phyloP scores from a whole-genome alignment of 2,329 filamentous ascomycete genomes.

The Aspergillus proliferans region DNA sequence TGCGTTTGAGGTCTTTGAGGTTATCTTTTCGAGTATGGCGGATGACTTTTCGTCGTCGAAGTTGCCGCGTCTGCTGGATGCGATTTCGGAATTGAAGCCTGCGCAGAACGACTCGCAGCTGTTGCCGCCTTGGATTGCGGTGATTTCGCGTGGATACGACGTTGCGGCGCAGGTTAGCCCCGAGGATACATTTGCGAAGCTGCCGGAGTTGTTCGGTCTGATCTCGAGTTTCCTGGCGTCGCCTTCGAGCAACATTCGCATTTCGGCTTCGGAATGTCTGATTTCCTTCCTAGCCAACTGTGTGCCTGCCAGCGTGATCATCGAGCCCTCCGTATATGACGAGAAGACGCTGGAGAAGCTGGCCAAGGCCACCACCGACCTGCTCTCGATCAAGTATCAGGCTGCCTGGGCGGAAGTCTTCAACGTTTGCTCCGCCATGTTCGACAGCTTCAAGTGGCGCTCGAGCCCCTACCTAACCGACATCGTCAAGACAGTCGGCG shows the following conservation, averaged over 20 bases:
- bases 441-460: conserved; percentile 79
- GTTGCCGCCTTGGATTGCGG: conserved; percentile 92
- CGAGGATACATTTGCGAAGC: conserved; percentile 83
- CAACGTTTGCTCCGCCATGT: conserved; percentile 77
- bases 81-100: conserved; percentile 85
- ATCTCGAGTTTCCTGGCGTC: conserved; percentile 78
- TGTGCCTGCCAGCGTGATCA: conserved; percentile 71
- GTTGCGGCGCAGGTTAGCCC: conserved; percentile 83
- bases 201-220: conserved; percentile 77
- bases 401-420: conserved; percentile 93
- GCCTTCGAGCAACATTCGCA: conserved; percentile 82
- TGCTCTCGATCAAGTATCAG: conserved; percentile 87
- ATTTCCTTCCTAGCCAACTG: conserved; percentile 91
- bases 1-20: conserved; percentile 94
- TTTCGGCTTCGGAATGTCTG: conserved; percentile 90
- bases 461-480: conserved; percentile 70
- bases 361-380: conserved; percentile 60
- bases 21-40: conserved; percentile 88
- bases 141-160: conserved; percentile 88
- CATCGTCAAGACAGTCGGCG: conserved; percentile 72
- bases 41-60: conserved; percentile 84
- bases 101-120: conserved; percentile 91
- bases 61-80: conserved; percentile 79
- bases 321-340: conserved; percentile 86
- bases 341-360: conserved; percentile 84